These are phyloP conservation scores for Euryodendron excelsum DNA, from an alignment of 148 eudicot species.

Conservation along the genomic window DNA sequence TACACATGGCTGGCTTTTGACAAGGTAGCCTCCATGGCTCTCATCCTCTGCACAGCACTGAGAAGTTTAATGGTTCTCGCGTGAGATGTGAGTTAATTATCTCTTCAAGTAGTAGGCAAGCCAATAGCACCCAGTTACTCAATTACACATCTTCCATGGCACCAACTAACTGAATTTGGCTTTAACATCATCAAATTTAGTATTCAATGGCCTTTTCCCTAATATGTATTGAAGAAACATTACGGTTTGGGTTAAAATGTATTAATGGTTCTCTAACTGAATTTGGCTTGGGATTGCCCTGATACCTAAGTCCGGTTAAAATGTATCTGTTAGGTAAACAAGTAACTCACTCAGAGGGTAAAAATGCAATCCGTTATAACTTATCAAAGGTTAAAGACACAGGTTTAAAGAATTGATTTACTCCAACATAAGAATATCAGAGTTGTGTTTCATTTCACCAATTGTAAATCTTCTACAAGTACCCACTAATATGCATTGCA, in stretches of 20 bases:
- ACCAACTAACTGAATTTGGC: not conserved
- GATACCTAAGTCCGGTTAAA: not conserved
- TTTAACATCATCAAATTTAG: not conserved
- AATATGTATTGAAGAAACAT: not conserved
- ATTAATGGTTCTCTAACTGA: too few species aligned
- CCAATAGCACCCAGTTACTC: not conserved
- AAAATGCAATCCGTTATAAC: not conserved
- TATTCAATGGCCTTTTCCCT: not conserved
- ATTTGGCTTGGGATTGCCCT: too few species aligned
- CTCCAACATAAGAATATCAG: not conserved
- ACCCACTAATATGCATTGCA: not conserved
- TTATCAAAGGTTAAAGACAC: not conserved
- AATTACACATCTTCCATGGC: conserved; percentile 1
- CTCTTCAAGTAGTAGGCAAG: not conserved
- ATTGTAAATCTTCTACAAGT: not conserved
- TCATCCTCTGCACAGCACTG: conserved; percentile 72
- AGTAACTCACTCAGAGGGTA: not conserved
- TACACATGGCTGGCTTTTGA: conserved; percentile 67
- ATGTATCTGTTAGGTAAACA: not conserved
- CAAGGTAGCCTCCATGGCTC: conserved; percentile 64
- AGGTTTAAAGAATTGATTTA: not conserved
- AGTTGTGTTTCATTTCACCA: not conserved
- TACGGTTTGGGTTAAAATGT: not conserved
- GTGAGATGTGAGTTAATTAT: not conserved
- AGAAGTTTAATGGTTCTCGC: conserved; percentile 9